Evolutionary conservation across 169 alveolate species (phyloP), one percentile per base, ranked within the genome.

Genomic region (Cryptosporidium viatorum): DNA sequence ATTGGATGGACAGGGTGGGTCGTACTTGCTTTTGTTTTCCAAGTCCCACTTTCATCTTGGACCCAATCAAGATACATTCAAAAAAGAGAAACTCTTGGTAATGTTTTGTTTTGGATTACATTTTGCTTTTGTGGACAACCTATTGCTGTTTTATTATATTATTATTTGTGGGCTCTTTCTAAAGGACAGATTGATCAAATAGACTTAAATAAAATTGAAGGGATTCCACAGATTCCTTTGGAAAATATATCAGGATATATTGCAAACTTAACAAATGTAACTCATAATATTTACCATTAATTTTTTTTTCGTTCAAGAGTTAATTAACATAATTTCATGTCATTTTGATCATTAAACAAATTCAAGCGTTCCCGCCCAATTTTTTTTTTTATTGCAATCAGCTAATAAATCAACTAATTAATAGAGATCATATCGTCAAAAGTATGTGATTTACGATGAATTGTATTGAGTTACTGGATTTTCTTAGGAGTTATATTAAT

Each of bases 101-200:
- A 97, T 85, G 89, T 95, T 4, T 52, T 96, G 50, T 97, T 97
- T 84, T 97, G 99, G 99, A 92, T 95, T 51, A 86, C 95, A 14
- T 97, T 97, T 92, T 95, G 98, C 84, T 93, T 97, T 85, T 91
- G 98, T 10, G 99, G 99, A 0, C 99, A 97, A 69, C 99, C 99
- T 33, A 94, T 97, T 21, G 96, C 95, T 8, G 71, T 87, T 5
- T 74, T 93, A 31, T 58, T 93, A 52, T 95, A 94, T 80, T 93
- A 94, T 68, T 92, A 92, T 68, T 84, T 84, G 43, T 92, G 94
- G 94, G 85, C 73, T 35, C 89, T 80, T 80, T 80, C 89, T 26
- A 80, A 80, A 29, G 89, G 89, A 59, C 55, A 80, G 43, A 80
- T 80, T 18, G 89, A 80, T 62, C 89, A 80, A 62, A 80, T 80